Percentiles rank a stretch among this genome's conserved stretches.
Evolutionary conservation across 306 rosid species (phyloP).

Genomic region (Erythrophleum fordii): DNA sequence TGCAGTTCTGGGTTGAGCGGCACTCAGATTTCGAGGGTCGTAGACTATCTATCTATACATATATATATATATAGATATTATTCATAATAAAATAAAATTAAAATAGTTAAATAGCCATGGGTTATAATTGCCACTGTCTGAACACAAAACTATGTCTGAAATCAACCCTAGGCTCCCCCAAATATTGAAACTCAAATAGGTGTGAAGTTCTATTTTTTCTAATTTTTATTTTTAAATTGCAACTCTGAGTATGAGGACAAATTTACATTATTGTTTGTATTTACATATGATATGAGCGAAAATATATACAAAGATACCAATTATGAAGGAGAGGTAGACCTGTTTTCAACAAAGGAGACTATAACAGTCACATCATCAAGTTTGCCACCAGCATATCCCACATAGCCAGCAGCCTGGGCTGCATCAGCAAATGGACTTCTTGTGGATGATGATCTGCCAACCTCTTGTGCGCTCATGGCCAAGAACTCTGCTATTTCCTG

Average conservation of each 20-base stretch:
- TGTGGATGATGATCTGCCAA: constrained; percentile 56
- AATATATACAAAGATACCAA: not conserved
- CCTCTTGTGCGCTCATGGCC: constrained; percentile 72
- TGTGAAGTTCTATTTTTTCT: not conserved
- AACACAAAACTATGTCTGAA: not conserved
- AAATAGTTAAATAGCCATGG: too few relatives aligned
- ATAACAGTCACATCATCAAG: constrained; percentile 77
- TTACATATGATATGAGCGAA: constrained; percentile 15
- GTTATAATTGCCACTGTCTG: too few relatives aligned
- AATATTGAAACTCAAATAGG: not conserved
- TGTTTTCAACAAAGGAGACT: constrained; percentile 59
- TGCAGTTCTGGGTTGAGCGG: too few relatives aligned
- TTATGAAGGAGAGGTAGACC: constrained; percentile 18
- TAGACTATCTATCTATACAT: too few relatives aligned
- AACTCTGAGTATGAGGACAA: constrained; percentile 25
- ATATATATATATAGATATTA: too few relatives aligned
- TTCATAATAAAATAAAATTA: too few relatives aligned
- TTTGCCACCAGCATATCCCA: constrained; percentile 70
- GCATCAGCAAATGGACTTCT: constrained; percentile 83
- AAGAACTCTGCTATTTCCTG: constrained; percentile 73
- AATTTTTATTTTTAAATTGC: not conserved
- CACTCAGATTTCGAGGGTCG: too few relatives aligned
- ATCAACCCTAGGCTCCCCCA: too few relatives aligned
- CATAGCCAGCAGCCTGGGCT: constrained; percentile 68
- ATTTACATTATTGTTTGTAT: constrained; percentile 31